phyloP scores from a whole-genome alignment of 116 monocot genomes.

The Trichopus zeylanicus region DNA sequence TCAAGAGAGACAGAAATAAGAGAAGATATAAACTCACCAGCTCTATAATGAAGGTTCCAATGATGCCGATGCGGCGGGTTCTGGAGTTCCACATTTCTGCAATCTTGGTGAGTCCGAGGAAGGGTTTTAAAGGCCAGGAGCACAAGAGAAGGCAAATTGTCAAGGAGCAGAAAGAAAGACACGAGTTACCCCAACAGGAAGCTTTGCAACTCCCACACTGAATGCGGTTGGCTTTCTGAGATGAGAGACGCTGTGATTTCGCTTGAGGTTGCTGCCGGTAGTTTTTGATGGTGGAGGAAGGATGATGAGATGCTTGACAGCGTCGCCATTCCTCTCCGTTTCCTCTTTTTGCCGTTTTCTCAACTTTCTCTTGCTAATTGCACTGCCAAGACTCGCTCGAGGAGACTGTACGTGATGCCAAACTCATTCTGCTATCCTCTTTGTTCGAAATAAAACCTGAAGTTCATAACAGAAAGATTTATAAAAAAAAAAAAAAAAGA shows the following conservation, averaged over 20 bases:
- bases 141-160: conserved; percentile 51
- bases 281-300: conserved; percentile 7
- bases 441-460: too few species aligned
- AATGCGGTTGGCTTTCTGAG: conserved; percentile 17
- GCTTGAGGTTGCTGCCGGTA: conserved; percentile 5
- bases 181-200: conserved; percentile 55
- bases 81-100: conserved; percentile 95
- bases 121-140: conserved; percentile 67
- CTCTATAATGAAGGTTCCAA: conserved; percentile 80
- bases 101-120: conserved; percentile 75
- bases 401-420: too few species aligned
- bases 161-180: neutral
- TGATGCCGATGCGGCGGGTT: conserved; percentile 85
- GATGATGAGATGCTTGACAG: conserved; percentile 27
- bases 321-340: conserved; percentile 25
- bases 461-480: too few species aligned
- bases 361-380: too few species aligned
- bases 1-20: neutral
- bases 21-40: conserved; percentile 31
- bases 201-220: conserved; percentile 63
- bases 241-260: neutral
- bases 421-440: too few species aligned
- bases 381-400: too few species aligned
- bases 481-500: too few species aligned
- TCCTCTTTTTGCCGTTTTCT: neutral